A percentile compares a stretch with the other conserved stretches of the same genome.
These are phyloP conservation scores for Solanum verrucosum DNA, from an alignment of 257 asterid species.

Conservation along the genomic window DNA sequence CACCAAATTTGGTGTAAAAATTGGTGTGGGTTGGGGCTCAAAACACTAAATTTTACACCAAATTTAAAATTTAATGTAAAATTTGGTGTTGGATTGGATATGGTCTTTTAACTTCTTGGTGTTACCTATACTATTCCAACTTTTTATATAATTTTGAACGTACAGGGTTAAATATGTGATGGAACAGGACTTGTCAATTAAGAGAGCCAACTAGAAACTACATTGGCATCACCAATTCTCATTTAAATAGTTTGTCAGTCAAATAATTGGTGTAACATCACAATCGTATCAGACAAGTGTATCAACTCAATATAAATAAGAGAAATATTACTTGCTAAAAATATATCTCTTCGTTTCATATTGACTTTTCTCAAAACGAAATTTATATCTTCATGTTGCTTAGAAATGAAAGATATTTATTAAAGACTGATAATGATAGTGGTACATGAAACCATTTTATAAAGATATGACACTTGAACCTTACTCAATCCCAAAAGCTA, in stretches of 20 bases:
- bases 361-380: no score
- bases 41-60: no score
- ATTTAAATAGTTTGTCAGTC: not conserved
- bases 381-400: not conserved
- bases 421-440: not conserved
- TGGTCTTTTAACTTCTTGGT: not conserved
- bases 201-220: not conserved
- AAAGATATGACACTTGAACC: rapidly evolving
- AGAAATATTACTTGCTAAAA: no score
- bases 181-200: not conserved
- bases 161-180: no score
- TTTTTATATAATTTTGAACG: not conserved
- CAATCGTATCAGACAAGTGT: not conserved
- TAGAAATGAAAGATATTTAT: not conserved
- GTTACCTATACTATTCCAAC: not conserved
- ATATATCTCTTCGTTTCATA: no score
- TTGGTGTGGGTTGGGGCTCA: no score
- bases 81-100: no score
- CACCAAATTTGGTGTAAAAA: no score
- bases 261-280: not conserved
- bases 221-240: not conserved
- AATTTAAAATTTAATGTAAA: no score
- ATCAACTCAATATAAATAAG: not conserved
- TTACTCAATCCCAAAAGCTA: no score
- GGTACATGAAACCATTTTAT: not conserved